phyloP scores from a whole-genome alignment of 169 alveolate species.

The Plasmodium adleri region DNA sequence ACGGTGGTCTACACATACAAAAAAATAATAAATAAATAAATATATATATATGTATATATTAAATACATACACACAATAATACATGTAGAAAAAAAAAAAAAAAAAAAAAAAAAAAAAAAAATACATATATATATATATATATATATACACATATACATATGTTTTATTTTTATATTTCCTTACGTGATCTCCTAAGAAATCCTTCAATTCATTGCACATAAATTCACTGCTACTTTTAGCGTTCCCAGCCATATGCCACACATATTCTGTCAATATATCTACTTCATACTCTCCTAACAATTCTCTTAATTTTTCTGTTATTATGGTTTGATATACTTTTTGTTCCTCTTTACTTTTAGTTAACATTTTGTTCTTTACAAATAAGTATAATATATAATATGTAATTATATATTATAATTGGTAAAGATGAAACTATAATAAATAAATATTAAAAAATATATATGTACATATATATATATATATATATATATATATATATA shows the following conservation, averaged over 20 bases:
- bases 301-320: slow-evolving; percentile 64
- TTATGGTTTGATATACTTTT: slow-evolving; percentile 44
- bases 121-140: no score
- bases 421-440: no score
- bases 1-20: slow-evolving; percentile 26
- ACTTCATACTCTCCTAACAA: slow-evolving; percentile 74
- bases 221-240: slow-evolving; percentile 43
- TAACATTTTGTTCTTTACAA: slow-evolving; percentile 23
- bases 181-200: slow-evolving; percentile 75
- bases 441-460: no score
- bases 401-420: no score
- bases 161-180: slow-evolving; percentile 9
- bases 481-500: no score
- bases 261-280: slow-evolving; percentile 72
- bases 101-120: not conserved
- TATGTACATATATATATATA: no score
- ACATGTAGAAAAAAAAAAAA: not conserved
- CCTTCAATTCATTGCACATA: slow-evolving; percentile 60
- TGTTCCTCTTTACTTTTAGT: slow-evolving; percentile 32
- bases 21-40: not conserved
- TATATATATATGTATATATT: not conserved
- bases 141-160: no score
- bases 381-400: not conserved
- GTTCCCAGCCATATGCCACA: slow-evolving; percentile 76
- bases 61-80: not conserved